A percentile compares a stretch with the other conserved stretches of the same genome.
These are phyloP conservation scores for Trichoderma asperelloides DNA, from an alignment of 495 filamentous ascomycete species.

Conservation along the genomic window DNA sequence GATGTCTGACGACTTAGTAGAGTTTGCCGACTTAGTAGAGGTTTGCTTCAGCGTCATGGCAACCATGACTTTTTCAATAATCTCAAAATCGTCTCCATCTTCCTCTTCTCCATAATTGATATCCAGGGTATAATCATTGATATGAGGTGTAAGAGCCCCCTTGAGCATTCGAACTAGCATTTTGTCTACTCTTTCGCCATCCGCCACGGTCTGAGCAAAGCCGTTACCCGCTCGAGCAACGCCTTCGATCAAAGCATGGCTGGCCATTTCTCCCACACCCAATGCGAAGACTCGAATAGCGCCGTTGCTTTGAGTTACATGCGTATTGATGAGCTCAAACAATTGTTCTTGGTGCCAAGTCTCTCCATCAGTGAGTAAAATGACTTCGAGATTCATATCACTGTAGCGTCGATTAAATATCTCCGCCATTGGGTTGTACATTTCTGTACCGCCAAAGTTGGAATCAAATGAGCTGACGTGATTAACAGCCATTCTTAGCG, in stretches of 20 bases:
- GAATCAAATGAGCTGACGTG: constrained; percentile 42
- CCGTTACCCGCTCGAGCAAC: constrained; percentile 58
- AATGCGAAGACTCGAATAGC: constrained; percentile 55
- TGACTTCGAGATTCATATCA: constrained; percentile 51
- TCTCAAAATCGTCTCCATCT: constrained; percentile 44
- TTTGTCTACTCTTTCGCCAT: constrained; percentile 48
- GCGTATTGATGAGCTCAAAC: constrained; percentile 45
- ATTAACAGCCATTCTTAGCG: constrained; percentile 39
- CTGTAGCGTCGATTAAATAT: constrained; percentile 41
- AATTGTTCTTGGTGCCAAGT: constrained; percentile 49
- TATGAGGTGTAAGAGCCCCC: constrained; percentile 52
- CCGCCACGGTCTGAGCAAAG: constrained; percentile 51
- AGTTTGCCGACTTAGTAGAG: constrained; percentile 15
- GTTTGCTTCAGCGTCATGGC: constrained; percentile 17
- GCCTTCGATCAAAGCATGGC: constrained; percentile 58
- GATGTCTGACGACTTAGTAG: constrained; percentile 11
- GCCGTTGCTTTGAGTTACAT: constrained; percentile 37
- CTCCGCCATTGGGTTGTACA: constrained; percentile 43
- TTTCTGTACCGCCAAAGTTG: constrained; percentile 62
- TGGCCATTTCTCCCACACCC: constrained; percentile 53
- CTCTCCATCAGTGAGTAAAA: constrained; percentile 65
- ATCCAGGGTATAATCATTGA: constrained; percentile 50
- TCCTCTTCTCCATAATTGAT: constrained; percentile 39
- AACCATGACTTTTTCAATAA: constrained; percentile 46
- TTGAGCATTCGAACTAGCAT: constrained; percentile 68